Evolutionary conservation across 176 grass and related monocot species (phyloP).

Genomic region (Aegilops sharonensis): DNA sequence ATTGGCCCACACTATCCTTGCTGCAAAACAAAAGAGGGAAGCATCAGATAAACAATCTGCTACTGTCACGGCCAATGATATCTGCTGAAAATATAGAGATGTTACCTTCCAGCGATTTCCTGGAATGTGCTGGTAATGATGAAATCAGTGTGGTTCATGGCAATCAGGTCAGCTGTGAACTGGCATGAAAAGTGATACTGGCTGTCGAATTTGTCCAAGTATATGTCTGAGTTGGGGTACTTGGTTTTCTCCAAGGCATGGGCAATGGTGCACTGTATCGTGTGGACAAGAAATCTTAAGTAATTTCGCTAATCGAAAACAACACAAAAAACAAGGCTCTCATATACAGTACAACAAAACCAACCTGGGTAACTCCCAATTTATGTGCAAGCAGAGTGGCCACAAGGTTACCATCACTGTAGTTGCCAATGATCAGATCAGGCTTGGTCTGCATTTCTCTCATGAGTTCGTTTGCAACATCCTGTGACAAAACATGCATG

Average conservation of each 20-base stretch:
- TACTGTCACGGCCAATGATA: neutral
- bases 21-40: constrained; percentile 39
- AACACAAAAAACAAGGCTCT: neutral
- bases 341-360: constrained; percentile 1
- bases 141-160: constrained; percentile 97
- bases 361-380: constrained; percentile 87
- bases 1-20: constrained; percentile 94
- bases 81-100: neutral
- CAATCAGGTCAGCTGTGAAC: constrained; percentile 91
- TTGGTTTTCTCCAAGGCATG: constrained; percentile 99
- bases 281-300: constrained; percentile 6
- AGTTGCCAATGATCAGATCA: constrained; percentile 95
- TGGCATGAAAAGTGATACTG: constrained; percentile 99
- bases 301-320: neutral
- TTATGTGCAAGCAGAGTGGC: constrained; percentile 90
- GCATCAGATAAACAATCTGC: constrained; percentile 25
- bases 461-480: constrained; percentile 85
- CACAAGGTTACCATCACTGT: constrained; percentile 93
- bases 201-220: constrained; percentile 89
- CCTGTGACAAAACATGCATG: constrained; percentile 39
- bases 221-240: constrained; percentile 94
- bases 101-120: constrained; percentile 97
- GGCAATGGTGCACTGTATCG: constrained; percentile 83
- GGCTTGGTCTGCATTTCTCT: constrained; percentile 87
- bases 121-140: constrained; percentile 99